phyloP scores from a whole-genome alignment of 2,329 filamentous ascomycete genomes.

The Davidsoniella neocaledoniae region DNA sequence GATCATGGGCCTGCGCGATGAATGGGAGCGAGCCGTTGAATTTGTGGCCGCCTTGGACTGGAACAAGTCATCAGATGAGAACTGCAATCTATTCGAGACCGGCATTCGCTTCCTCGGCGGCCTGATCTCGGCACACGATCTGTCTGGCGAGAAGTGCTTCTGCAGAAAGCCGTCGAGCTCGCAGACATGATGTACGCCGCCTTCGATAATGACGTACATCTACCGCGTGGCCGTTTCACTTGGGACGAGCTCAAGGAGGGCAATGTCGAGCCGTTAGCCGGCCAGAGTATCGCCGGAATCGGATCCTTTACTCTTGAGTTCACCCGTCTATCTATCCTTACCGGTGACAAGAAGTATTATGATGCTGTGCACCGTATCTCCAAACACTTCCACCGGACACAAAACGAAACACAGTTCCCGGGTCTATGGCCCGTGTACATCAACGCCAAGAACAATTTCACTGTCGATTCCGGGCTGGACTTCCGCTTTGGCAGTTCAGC shows the following conservation, averaged over 20 bases:
- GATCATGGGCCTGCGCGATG: constrained; percentile 50
- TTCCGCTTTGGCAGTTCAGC: constrained; percentile 40
- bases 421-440: constrained; percentile 46
- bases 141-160: constrained; percentile 38
- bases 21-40: constrained; percentile 47
- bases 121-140: constrained; percentile 51
- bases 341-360: constrained; percentile 49
- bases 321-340: constrained; percentile 47
- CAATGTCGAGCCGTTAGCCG: constrained; percentile 20
- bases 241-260: constrained; percentile 25
- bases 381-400: constrained; percentile 35
- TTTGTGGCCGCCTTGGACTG: constrained; percentile 45
- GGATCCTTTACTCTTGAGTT: constrained; percentile 46
- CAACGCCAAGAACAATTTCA: constrained; percentile 35
- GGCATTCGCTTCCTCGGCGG: constrained; percentile 57
- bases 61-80: constrained; percentile 26
- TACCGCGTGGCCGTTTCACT: constrained; percentile 37
- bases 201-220: constrained; percentile 52
- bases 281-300: constrained; percentile 21
- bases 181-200: constrained; percentile 47
- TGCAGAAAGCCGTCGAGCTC: constrained; percentile 45
- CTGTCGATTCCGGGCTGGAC: constrained; percentile 26
- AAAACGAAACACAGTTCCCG: constrained; percentile 37
- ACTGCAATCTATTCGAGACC: constrained; percentile 54
- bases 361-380: constrained; percentile 40